Evolutionary conservation across 2,329 filamentous ascomycete genomes (phyloP).

Genomic region (Capronia epimyces): DNA sequence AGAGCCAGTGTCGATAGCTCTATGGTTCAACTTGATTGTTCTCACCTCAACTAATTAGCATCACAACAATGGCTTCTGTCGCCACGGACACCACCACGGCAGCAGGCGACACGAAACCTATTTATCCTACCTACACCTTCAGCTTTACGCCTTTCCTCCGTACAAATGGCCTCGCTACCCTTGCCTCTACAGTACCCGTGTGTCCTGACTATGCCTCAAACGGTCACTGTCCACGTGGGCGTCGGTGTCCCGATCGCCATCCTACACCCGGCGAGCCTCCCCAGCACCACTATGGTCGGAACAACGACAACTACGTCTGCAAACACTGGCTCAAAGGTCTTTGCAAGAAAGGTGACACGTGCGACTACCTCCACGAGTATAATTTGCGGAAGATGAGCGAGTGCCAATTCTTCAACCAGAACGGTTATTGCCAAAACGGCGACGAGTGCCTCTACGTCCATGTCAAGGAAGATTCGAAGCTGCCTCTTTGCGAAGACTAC

Average conservation of each 20-base stretch:
- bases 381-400: slow-evolving; percentile 97
- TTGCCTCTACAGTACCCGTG: slow-evolving; percentile 69
- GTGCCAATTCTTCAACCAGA: slow-evolving; percentile 91
- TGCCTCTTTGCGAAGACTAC: slow-evolving; percentile 82
- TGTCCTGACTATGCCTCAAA: slow-evolving; percentile 75
- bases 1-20: no score
- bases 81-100: slow-evolving; percentile 10
- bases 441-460: slow-evolving; percentile 94
- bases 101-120: slow-evolving; percentile 14
- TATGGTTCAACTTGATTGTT: no score
- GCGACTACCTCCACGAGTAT: slow-evolving; percentile 98
- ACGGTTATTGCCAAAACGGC: slow-evolving; percentile 91
- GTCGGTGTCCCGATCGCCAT: slow-evolving; percentile 81
- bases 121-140: slow-evolving; percentile 59
- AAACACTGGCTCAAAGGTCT: slow-evolving; percentile 97
- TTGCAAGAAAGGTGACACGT: slow-evolving; percentile 94
- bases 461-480: slow-evolving; percentile 73
- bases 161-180: slow-evolving; percentile 75
- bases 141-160: slow-evolving; percentile 81
- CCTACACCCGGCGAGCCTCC: slow-evolving; percentile 43
- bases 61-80: slow-evolving; percentile 17
- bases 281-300: slow-evolving; percentile 31
- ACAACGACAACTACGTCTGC: slow-evolving; percentile 66
- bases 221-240: slow-evolving; percentile 80
- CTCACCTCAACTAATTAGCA: no score